Evolutionary conservation across 805 yeast species (phyloP), one percentile per base, ranked within the genome.

Genomic region (Sungouiozyma intestinalis): DNA sequence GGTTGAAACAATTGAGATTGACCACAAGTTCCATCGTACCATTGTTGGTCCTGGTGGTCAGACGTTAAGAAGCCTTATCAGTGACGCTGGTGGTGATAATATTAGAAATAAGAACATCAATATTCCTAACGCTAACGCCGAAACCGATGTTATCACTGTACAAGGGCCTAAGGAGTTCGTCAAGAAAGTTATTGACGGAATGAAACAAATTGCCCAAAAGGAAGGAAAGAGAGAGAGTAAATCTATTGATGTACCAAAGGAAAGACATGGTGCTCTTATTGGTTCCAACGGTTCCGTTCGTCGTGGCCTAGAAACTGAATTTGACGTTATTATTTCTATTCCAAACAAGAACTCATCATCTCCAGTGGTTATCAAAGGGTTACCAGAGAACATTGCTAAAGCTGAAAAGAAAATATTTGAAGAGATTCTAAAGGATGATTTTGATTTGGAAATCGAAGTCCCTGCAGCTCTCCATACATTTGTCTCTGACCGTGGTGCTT

Each of bases 261-360:
- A 77, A 45, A 81, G 80, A 57, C 90, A 85, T 53, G 75, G 85
- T 52, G 70, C 77, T 8, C 56, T 90, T 40, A 76, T 90, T 60
- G 97, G 97, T 33, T 78, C 86, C 33, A 77, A 78, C 44, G 97
- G 97, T 36, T 55, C 76, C 11, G 72, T 74, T 45, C 85, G 90
- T 64, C 81, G 81, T 51, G 68, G 74, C 9, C 62, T 86, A 48
- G 90, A 86, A 65, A 67, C 73, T 14, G 85, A 81, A 53, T 84
- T 72, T 60, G 67, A 69, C 13, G 88, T 85, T 39, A 57, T 62
- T 20, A 62, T 90, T 42, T 69, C 67, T 37, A 73, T 90, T 55
- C 97, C 97, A 48, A 73, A 72, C 55, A 72, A 69, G 45, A 60
- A 54, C 45, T 72, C 68, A 41, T 68, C 76, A 5, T 76, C 75